These are phyloP conservation scores for Ceratopteris richardii DNA, from an alignment of 75 land plant species.

Conservation along the genomic window DNA sequence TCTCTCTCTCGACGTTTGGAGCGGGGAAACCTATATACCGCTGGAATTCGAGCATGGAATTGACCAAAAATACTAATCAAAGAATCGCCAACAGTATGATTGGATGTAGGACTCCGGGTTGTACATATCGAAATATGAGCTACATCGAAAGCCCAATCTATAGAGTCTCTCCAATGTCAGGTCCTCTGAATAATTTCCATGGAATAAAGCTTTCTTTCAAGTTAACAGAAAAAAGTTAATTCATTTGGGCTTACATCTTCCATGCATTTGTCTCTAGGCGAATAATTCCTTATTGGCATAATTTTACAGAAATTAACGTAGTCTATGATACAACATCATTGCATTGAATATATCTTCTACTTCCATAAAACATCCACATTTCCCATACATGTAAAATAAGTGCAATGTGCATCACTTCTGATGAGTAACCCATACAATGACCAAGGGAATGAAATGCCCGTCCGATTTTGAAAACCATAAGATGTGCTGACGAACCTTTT, in stretches of 20 bases:
- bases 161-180: neutral
- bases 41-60: slow-evolving; percentile 10
- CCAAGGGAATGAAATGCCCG: slow-evolving; percentile 3
- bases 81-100: slow-evolving; percentile 20
- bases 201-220: neutral
- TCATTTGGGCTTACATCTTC: neutral
- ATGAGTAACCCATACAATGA: neutral
- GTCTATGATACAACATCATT: slow-evolving; percentile 5
- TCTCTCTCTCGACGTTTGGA: too few species aligned
- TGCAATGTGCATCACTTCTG: neutral
- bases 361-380: slow-evolving; percentile 1
- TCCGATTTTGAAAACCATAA: neutral
- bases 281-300: neutral
- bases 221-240: neutral
- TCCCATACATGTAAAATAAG: slow-evolving; percentile 7
- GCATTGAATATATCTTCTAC: slow-evolving; percentile 1
- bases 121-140: slow-evolving; percentile 14
- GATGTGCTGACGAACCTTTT: neutral
- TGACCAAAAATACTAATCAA: slow-evolving; percentile 28
- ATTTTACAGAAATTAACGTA: slow-evolving; percentile 4
- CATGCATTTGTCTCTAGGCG: neutral
- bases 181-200: neutral
- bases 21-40: too few species aligned
- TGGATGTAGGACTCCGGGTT: slow-evolving; percentile 21
- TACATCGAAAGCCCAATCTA: neutral